Conservation (phyloP, 2,329 filamentous ascomycete species). For the Zasmidium angulare region DNA sequence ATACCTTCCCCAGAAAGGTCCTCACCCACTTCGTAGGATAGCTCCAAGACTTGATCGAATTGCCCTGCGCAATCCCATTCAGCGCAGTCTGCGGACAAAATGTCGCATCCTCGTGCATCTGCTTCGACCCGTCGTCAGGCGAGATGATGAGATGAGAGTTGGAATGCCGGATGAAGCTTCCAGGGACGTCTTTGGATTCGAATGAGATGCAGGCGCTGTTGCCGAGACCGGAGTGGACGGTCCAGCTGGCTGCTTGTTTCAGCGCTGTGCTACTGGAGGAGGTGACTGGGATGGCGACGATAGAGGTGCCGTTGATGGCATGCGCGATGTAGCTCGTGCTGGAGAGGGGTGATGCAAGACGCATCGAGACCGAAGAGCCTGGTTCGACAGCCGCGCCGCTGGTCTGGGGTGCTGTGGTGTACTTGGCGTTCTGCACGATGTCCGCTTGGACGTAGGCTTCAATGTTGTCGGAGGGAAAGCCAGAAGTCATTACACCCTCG, state of each 20-base stretch:
- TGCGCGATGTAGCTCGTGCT: slow-evolving; percentile 57
- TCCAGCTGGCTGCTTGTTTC: slow-evolving; percentile 55
- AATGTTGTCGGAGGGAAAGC: slow-evolving; percentile 60
- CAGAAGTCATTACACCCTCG: slow-evolving; percentile 64
- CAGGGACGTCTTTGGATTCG: slow-evolving; percentile 57
- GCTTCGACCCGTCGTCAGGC: slow-evolving; percentile 55
- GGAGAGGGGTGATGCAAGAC: slow-evolving; percentile 55
- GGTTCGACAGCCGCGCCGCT: slow-evolving; percentile 51
- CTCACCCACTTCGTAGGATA: slow-evolving; percentile 60
- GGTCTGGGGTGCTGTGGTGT: slow-evolving; percentile 49
- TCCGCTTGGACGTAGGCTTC: slow-evolving; percentile 53
- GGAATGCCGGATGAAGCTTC: slow-evolving; percentile 59
- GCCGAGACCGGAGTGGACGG: slow-evolving; percentile 54
- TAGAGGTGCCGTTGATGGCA: slow-evolving; percentile 42
- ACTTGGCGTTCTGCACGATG: slow-evolving; percentile 49
- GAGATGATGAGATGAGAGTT: slow-evolving; percentile 52
- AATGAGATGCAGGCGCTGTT: slow-evolving; percentile 60
- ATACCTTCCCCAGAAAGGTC: slow-evolving; percentile 50
- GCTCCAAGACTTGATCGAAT: slow-evolving; percentile 56
- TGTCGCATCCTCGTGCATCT: slow-evolving; percentile 61
- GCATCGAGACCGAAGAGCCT: slow-evolving; percentile 54
- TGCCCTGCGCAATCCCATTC: slow-evolving; percentile 51
- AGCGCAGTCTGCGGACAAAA: slow-evolving; percentile 58
- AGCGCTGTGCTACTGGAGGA: slow-evolving; percentile 52
- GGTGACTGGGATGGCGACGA: slow-evolving; percentile 57